Base-by-base conservation (phyloP, 169 alveolate genomes). In the Babesia caballi region DNA sequence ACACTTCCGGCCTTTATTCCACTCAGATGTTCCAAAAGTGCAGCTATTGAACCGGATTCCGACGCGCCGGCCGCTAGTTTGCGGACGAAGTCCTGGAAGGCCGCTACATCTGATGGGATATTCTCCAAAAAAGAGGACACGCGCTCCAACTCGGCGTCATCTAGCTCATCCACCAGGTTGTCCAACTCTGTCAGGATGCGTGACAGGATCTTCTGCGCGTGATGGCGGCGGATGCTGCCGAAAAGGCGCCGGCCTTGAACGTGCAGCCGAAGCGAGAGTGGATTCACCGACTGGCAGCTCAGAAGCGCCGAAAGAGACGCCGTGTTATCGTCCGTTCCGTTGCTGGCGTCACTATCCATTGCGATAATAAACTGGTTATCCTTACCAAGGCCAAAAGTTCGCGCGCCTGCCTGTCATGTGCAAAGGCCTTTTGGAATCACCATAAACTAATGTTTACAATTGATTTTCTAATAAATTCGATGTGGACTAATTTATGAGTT, bases 201-300 rank as follows among this genome's bases (percentile, higher is more conserved):
- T 3, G 35, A 30, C 40, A 44, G 28, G 14, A 63, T 8, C 46
- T n/a, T 14, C 25, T 47, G 58, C 19, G 52, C 30, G 35, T 63
- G 73, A 30, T 2, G 4, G 36, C 21, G 33, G 1, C 60, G 58
- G 33, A 63, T 21, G 49, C 44, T 25, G 49, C 54, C 60, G 54
- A 47, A 44, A 30, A 63, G 47, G 1, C 50, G 27, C 4, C 73
- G 73, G 32, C 73, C 73, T 32, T 63, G 61, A 6, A 19, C 21
- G 25, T 63, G 73, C 35, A 63, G 73, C 32, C 73, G 44, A 14
- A 63, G 58, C 51, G 73, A 63, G 49, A 63, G 60, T 8, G 73
- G 73, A 49, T 63, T 63, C 58, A 63, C 58, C 51, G 73, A 63
- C 25, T 40, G 73, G 47, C 73, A 63, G 36, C 35, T 30, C 25